A percentile compares a stretch with the other conserved stretches of the same genome.
phyloP scores from a whole-genome alignment of 345 rosid genomes.

The Cochlearia excelsa region DNA sequence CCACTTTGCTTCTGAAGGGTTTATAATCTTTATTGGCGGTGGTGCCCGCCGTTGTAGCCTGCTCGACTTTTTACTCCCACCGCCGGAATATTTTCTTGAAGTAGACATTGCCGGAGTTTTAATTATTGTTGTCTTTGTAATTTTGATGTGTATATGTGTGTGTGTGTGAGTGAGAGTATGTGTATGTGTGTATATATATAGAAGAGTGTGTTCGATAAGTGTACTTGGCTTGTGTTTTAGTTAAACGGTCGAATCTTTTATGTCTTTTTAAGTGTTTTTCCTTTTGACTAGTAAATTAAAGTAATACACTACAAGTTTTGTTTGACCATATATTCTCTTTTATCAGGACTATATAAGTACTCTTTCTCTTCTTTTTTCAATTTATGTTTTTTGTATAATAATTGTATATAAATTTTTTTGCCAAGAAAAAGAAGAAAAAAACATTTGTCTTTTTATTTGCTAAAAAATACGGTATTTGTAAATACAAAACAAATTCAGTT shows the following conservation, averaged over 20 bases:
- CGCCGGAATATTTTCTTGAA: conserved; percentile 28
- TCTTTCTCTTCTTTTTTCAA: not conserved
- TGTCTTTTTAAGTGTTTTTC: not conserved
- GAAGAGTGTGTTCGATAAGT: not conserved
- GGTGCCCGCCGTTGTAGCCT: conserved; percentile 82
- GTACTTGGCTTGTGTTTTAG: not conserved
- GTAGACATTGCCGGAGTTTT: conserved; percentile 30
- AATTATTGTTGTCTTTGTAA: not conserved
- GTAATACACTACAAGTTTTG: conserved; percentile 25
- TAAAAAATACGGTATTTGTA: too few relatives aligned
- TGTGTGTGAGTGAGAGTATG: not conserved
- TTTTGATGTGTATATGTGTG: not conserved
- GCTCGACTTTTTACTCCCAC: conserved; percentile 40
- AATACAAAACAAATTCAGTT: too few relatives aligned
- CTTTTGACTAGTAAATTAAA: conserved; percentile 10
- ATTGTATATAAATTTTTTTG: not conserved
- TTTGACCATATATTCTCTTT: conserved; percentile 39
- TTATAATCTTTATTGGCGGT: conserved; percentile 52
- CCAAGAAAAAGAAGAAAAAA: not conserved
- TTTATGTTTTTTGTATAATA: too few relatives aligned
- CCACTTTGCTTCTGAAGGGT: conserved; percentile 50
- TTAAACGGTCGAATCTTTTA: not conserved
- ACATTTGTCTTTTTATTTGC: too few relatives aligned
- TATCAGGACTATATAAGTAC: conserved; percentile 3
- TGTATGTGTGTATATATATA: conserved; percentile 14